Evolutionary conservation across 495 filamentous ascomycete species (phyloP).

Genomic region (Aspergillus sclerotioniger): DNA sequence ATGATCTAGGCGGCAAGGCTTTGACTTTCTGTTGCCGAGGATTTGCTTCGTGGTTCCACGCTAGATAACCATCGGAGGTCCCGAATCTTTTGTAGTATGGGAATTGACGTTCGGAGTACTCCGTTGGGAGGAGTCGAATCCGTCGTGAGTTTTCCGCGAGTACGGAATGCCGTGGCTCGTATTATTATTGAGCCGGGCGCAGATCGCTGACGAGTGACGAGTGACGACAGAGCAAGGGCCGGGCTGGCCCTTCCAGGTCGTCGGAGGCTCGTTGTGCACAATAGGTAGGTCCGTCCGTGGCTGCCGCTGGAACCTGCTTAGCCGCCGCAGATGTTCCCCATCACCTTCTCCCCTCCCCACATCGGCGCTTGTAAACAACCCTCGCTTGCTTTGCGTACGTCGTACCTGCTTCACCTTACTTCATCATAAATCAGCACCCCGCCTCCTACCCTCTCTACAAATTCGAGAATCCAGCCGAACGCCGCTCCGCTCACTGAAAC

Average conservation of each 20-base stretch:
- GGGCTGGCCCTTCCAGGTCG: not conserved
- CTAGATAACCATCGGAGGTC: too few species aligned
- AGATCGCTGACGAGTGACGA: too few species aligned
- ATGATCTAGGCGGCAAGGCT: too few species aligned
- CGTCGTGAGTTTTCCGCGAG: too few species aligned
- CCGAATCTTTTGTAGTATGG: too few species aligned
- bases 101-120: too few species aligned
- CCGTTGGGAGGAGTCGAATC: too few species aligned
- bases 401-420: slow-evolving; percentile 1
- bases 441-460: not conserved
- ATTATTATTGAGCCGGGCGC: too few species aligned
- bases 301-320: slow-evolving; percentile 1
- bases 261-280: not conserved
- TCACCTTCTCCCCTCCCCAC: slow-evolving; percentile 19
- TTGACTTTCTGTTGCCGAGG: too few species aligned
- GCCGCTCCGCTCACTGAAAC: not conserved
- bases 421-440: not conserved
- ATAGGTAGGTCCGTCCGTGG: not conserved
- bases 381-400: slow-evolving; percentile 3
- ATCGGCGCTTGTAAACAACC: slow-evolving; percentile 15
- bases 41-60: too few species aligned
- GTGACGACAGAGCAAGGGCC: not conserved
- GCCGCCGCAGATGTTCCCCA: slow-evolving; percentile 10
- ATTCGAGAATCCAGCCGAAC: not conserved
- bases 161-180: too few species aligned